Base-by-base conservation (phyloP, 441 rosid genomes). In the Croton laevigatus region DNA sequence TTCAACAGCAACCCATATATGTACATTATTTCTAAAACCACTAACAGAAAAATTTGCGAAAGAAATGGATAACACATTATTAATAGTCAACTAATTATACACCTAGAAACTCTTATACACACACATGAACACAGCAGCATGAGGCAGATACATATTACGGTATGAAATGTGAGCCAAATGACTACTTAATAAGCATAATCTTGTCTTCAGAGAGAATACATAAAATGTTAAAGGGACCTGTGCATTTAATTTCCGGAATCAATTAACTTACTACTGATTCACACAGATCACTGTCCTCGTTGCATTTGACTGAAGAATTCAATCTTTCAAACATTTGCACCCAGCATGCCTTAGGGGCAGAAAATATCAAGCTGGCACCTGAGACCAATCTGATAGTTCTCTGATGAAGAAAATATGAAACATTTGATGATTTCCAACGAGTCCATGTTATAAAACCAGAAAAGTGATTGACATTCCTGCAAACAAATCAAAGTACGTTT, bases 371-470 rank as follows among this genome's bases (percentile, higher is more conserved):
- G 76, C 77, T 84, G 52, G 88, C 87, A 70, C 97, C 96, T 0
- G 97, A 87, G 55, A 91, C 96, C 83, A 91, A 71, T 73, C 90
- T 83, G 54, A 87, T 64, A 23, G 94, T 91, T 85, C 90, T 84
- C 74, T 80, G 82, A 69, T 87, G 80, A 12, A 89, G 82, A 75
- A 91, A 87, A 86, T 91, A 91, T 8, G 85, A 69, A 52, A 93
- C 58, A 63, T 78, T 80, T 71, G 62, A 82, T 58, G 87, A 79
- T 79, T 86, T 88, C 98, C 96, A 89, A 10, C 3, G 48, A 73
- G 79, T 81, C 90, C 92, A 87, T 65, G 82, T 84, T 13, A 73
- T 72, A 73, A 77, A 64, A 65, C 81, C 87, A 51, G 82, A 78
- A 72, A 76, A 66, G 71, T 73, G 78, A 34, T 85, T 78, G 68